Conservation (phyloP, 2,329 filamentous ascomycete genomes). For the Talaromyces rugulosus region DNA sequence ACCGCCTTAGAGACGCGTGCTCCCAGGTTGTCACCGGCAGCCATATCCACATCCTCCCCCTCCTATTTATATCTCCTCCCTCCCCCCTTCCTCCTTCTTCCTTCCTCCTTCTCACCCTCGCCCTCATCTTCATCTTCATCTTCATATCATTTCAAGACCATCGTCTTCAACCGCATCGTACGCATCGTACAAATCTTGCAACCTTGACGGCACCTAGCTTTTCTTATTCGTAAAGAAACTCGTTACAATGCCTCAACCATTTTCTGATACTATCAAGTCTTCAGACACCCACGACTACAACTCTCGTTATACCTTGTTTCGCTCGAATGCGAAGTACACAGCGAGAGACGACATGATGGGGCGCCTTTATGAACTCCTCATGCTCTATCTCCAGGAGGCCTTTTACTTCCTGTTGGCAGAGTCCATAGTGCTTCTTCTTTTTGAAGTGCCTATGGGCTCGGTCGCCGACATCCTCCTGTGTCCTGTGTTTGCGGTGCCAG, state of each 20-base stretch:
- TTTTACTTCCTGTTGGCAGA: not conserved
- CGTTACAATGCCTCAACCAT: not conserved
- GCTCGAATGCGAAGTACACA: not conserved
- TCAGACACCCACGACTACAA: not conserved
- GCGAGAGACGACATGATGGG: not conserved
- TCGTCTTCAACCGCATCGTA: not conserved
- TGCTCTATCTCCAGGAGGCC: not conserved
- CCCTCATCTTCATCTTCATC: not conserved
- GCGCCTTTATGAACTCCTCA: not conserved
- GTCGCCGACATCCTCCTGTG: not conserved
- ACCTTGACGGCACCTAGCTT: not conserved
- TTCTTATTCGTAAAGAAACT: not conserved
- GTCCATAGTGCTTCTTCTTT: not conserved
- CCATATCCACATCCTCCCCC: not conserved
- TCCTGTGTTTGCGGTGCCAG: not conserved
- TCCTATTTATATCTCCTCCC: not conserved
- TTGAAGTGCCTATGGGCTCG: not conserved
- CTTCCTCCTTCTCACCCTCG: not conserved
- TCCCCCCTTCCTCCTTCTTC: not conserved
- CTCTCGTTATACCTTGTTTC: not conserved
- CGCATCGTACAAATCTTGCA: not conserved
- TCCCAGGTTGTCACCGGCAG: not conserved
- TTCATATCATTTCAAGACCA: not conserved
- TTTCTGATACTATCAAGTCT: not conserved
- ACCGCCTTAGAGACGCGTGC: not conserved